These are phyloP conservation scores for Rubroboletus pulcherrimus DNA, from an alignment of 768 basidiomycete genomes.

Conservation along the genomic window DNA sequence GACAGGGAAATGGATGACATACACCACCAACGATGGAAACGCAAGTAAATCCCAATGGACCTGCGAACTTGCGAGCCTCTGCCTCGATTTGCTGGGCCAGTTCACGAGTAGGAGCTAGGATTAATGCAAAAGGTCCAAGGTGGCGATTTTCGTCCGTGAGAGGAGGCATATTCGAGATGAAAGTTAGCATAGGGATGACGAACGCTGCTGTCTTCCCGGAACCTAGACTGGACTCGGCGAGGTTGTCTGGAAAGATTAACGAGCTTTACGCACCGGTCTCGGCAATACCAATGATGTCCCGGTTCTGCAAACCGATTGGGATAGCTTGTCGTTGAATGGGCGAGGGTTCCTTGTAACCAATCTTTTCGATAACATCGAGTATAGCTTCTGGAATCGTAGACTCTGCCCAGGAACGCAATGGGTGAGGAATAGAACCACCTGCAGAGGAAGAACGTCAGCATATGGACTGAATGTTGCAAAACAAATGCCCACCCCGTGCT, in stretches of 20 bases:
- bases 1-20: slow-evolving; percentile 15
- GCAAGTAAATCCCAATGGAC: slow-evolving; percentile 85
- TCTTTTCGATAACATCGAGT: slow-evolving; percentile 77
- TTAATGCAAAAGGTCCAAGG: slow-evolving; percentile 89
- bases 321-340: slow-evolving; percentile 98
- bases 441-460: slow-evolving; percentile 4
- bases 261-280: slow-evolving; percentile 72
- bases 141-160: slow-evolving; percentile 93
- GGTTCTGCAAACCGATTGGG: slow-evolving; percentile 94
- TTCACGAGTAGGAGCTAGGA: slow-evolving; percentile 96
- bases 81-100: slow-evolving; percentile 95
- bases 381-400: slow-evolving; percentile 77
- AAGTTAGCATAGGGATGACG: slow-evolving; percentile 95
- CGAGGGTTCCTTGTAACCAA: slow-evolving; percentile 97
- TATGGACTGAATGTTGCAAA: not conserved
- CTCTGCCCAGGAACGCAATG: slow-evolving; percentile 89
- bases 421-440: slow-evolving; percentile 94
- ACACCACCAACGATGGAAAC: slow-evolving; percentile 99
- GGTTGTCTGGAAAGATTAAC: not conserved
- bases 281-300: slow-evolving; percentile 97
- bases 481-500: slow-evolving; percentile 61
- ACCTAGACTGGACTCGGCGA: slow-evolving; percentile 44
- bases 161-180: slow-evolving; percentile 81
- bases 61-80: slow-evolving; percentile 89
- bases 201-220: slow-evolving; percentile 99